Base-by-base conservation (phyloP, 2,329 filamentous ascomycete genomes). In the Dactylellina drechsleri region DNA sequence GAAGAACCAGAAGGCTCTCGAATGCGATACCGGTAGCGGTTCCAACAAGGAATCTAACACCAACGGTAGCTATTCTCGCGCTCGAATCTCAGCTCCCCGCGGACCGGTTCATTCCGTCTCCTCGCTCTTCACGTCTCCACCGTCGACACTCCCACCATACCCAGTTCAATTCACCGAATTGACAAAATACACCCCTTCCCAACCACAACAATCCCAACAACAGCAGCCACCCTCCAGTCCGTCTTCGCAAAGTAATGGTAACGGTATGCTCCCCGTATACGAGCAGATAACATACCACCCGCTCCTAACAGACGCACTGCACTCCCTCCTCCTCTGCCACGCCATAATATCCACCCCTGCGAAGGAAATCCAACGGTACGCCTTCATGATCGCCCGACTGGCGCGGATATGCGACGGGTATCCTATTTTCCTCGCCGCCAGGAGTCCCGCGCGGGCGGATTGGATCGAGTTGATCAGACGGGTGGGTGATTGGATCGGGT, bases 241-340 rank as follows among this genome's bases (percentile, higher is more conserved):
- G 10, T 75, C 81, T 3, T 40, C 82, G 82, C 26, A 78, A 80
- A 76, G 80, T 36, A 83, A 10, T 83, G 31, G 31, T 5, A 36
- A 5, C 31, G 31, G 31, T 36, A 85, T 66, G 84, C 83, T 61
- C 84, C 57, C 71, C 20, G 71, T 68, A 5, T 75, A 87, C 50
- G 91, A 92, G 82, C 86, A 86, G 47, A 85, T 92, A 28, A 95
- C 91, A 0, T 95, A 92, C 80, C 92, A 96, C 79, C 92, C 92
- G 0, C 85, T 95, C 7, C 85, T 96, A 10, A 88, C 88, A 5
- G 92, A 96, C 77, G 90, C 90, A 0, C 85, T 96, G 0, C 92
- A 96, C 81, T 90, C 89, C 3, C 82, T 95, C 1, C 87, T 96
- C 7, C 86, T 96, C 47, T 91, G 89, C 77, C 92, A 96, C 81